phyloP scores from a whole-genome alignment of 2,329 filamentous ascomycete species.

The Ophiostoma himal-ulmi region DNA sequence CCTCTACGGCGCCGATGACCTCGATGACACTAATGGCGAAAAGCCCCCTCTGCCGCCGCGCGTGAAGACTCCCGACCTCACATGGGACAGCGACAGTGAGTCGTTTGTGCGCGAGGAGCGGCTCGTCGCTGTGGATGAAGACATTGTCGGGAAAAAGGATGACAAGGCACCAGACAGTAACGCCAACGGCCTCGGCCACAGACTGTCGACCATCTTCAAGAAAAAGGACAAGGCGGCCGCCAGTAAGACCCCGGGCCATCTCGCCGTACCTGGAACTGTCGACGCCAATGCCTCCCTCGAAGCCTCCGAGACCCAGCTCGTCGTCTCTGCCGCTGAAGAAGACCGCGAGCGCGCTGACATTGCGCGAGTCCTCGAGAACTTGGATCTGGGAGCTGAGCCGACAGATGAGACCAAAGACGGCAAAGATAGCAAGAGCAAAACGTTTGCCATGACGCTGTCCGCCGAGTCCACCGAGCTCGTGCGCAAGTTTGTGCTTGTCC shows the following conservation, averaged over 20 bases:
- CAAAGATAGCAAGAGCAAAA: neutral
- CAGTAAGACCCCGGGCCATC: constrained; percentile 32
- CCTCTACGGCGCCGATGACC: constrained; percentile 27
- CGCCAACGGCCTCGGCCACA: constrained; percentile 17
- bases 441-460: constrained; percentile 67
- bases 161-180: constrained; percentile 29
- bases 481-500: constrained; percentile 76
- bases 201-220: constrained; percentile 22
- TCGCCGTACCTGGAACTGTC: constrained; percentile 32
- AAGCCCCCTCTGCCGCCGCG: constrained; percentile 53
- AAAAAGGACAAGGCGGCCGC: constrained; percentile 24
- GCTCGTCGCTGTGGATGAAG: constrained; percentile 10
- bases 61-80: constrained; percentile 46
- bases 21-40: constrained; percentile 39
- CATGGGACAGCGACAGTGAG: constrained; percentile 42
- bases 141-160: constrained; percentile 14
- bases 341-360: constrained; percentile 63
- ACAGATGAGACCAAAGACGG: neutral
- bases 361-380: constrained; percentile 68
- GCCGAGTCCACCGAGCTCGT: constrained; percentile 77
- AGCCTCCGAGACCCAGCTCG: constrained; percentile 20
- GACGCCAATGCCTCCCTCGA: constrained; percentile 34
- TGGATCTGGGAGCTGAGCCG: constrained; percentile 61
- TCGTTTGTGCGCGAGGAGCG: constrained; percentile 30
- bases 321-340: constrained; percentile 34